Evolutionary conservation across 2,329 filamentous ascomycete species (phyloP), one percentile per base, ranked within the genome.

Genomic region (Exophiala calicioides): DNA sequence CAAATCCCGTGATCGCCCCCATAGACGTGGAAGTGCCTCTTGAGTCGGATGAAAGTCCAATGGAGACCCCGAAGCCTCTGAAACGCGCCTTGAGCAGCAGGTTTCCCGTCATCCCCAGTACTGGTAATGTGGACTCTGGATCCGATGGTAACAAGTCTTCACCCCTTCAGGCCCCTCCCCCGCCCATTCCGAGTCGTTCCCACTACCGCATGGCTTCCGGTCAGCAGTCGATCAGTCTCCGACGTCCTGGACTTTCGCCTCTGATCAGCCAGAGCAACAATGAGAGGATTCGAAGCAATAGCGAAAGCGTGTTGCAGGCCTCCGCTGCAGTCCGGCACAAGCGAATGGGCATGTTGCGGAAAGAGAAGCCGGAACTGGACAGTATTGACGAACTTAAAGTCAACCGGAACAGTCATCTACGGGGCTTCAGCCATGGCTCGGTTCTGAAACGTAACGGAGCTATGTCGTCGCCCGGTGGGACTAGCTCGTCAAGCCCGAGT

Each of bases 111-210:
- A 72, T 73, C 19, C 68, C 71, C 82, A 54, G 91, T 86, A 3
- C 87, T 86, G 10, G 82, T 77, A 27, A 68, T 80, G 8, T 72
- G 75, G 15, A 58, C 13, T 21, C 50, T 32, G 34, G 29, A 10
- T 47, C 52, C 3, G 53, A 55, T 15, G 44, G 38, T 9, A 54
- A 49, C 33, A 53, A 52, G 40, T 54, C 57, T 20, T 55, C 57
- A 12, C 47, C 49, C 5, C 44, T 50, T 19, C 55, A 55, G 13
- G 21, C 43, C 16, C 80, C 85, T 24, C 77, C 86, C 20, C 88
- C 90, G 2, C 86, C 87, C 1, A 87, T 95, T 50, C 89, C 89
- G 0, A 80, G 80, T 3, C 80, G 86, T 50, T 93, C 89, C 3
- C 90, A 95, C 64, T 88, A 88, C 57, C 82, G 90, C 21, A 69